Conservation (phyloP, 257 asterid genomes). For the Jasminum sambac region DNA sequence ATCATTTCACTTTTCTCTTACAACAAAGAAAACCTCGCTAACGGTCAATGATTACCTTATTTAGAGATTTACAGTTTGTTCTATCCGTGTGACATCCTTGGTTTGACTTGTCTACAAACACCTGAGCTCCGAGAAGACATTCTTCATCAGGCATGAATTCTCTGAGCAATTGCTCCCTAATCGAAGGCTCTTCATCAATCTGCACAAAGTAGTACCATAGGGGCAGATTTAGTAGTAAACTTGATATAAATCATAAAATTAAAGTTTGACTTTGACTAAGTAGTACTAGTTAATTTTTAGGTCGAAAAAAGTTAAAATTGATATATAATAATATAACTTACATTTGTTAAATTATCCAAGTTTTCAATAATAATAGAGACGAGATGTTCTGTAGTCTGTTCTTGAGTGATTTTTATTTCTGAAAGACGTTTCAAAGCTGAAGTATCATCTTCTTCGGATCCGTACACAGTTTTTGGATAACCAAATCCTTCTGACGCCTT, state of each 20-base stretch:
- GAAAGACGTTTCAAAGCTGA: constrained; percentile 68
- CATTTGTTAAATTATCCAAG: constrained; percentile 53
- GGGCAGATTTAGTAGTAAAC: background rate
- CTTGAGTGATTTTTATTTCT: constrained; percentile 53
- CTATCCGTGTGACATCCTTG: constrained; percentile 33
- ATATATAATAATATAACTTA: constrained; percentile 28
- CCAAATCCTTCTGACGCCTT: constrained; percentile 56
- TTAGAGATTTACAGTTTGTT: constrained; percentile 35
- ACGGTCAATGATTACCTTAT: constrained; percentile 30
- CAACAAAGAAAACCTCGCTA: no score
- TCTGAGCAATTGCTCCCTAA: constrained; percentile 65
- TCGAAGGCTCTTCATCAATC: constrained; percentile 59
- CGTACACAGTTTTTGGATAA: constrained; percentile 42
- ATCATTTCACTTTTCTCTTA: no score
- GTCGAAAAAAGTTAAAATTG: no score
- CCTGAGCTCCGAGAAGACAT: constrained; percentile 53
- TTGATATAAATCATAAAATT: background rate
- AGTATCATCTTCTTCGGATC: constrained; percentile 76
- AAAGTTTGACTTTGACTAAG: no score
- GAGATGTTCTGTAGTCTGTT: constrained; percentile 64
- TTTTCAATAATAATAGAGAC: constrained; percentile 59
- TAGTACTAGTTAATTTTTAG: no score
- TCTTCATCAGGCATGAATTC: constrained; percentile 68
- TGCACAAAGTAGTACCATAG: constrained; percentile 32
- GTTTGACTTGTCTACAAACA: constrained; percentile 37